Conservation (phyloP, 208 protist species). For the Acanthamoeba sp. region DNA sequence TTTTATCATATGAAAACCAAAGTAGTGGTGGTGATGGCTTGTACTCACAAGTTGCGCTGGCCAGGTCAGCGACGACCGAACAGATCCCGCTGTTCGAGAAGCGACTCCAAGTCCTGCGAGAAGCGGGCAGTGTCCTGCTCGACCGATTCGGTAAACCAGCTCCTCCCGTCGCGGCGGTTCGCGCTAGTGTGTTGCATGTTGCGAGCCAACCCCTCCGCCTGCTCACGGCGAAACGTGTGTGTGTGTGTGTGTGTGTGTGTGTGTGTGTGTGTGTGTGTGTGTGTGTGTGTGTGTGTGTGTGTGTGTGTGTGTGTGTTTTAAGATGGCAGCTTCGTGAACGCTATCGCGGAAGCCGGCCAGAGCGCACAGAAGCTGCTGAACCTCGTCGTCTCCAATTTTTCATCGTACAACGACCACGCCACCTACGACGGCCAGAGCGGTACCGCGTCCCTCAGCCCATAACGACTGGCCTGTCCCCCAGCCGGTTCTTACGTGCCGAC, state of each 20-base stretch:
- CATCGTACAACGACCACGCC: slow-evolving; percentile 78
- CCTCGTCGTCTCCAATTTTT: slow-evolving; percentile 75
- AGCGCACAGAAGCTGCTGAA: slow-evolving; percentile 21
- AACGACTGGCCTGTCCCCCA: not conserved
- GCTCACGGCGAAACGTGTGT: too few species aligned
- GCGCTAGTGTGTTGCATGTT: too few species aligned
- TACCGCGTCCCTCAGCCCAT: not conserved
- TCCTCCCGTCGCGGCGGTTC: too few species aligned
- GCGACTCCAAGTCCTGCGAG: slow-evolving; percentile 75
- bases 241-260: too few species aligned
- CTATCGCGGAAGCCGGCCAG: not conserved
- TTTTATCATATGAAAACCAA: too few species aligned
- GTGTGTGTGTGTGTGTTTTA: too few species aligned
- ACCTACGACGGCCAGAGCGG: slow-evolving; percentile 71
- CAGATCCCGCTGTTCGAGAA: slow-evolving; percentile 75
- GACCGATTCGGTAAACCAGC: slow-evolving; percentile 66
- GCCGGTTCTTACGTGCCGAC: not conserved
- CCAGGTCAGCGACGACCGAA: slow-evolving; percentile 15
- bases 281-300: too few species aligned
- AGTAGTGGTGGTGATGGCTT: too few species aligned
- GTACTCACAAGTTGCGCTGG: not conserved
- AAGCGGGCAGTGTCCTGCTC: slow-evolving; percentile 74
- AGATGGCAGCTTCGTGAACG: slow-evolving; percentile 25
- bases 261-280: too few species aligned
- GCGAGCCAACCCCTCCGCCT: too few species aligned